Base-by-base conservation (phyloP, 202 grass and related monocot genomes). In the Elaeis oleifera region DNA sequence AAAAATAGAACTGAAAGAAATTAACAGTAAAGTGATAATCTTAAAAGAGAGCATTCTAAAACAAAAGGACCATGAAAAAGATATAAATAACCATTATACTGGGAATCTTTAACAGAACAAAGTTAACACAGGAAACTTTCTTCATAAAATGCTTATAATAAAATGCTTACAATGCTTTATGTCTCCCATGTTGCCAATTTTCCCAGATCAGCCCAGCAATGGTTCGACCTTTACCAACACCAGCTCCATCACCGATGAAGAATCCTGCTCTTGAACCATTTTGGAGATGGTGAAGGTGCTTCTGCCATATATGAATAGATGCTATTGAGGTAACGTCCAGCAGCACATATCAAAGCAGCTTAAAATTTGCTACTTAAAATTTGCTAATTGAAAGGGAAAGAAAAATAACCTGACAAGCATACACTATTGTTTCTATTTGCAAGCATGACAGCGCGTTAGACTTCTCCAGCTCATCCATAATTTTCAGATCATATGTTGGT, bases 151-250 rank as follows among this genome's bases (percentile, higher is more conserved):
- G 60, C 88, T 94, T 84, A 99, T n/a, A n/a, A n/a, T 19, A 73
- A 57, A 73, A 83, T 50, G 60, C 88, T 94, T 84, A 99, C 94
- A 99, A 58, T 80, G 85, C 85, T 73, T 90, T 99, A 68, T 84
- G 78, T 56, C 85, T 89, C 68, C 78, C 85, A 68, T 89, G 88
- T 72, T 99, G 88, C 94, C 94, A 99, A 81, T 89, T 94, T 79
- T 99, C 94, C 94, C 88, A 92, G 36, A 94, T 89, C 82, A 99
- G 89, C 56, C 94, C 94, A 71, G 88, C 94, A 86, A 99, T 88
- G 56, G 94, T 99, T 68, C 94, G 84, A 16, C 94, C 94, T 76
- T 99, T 99, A 84, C 94, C 94, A 77, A 99, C 87, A 78, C 94
- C 94, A 78, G 94, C 94, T 52, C 94, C 94, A 48, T 99, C 94